A percentile compares a stretch with the other conserved stretches of the same genome.
Evolutionary conservation across 306 rosid species (phyloP).

Genomic region (Pueraria montana): DNA sequence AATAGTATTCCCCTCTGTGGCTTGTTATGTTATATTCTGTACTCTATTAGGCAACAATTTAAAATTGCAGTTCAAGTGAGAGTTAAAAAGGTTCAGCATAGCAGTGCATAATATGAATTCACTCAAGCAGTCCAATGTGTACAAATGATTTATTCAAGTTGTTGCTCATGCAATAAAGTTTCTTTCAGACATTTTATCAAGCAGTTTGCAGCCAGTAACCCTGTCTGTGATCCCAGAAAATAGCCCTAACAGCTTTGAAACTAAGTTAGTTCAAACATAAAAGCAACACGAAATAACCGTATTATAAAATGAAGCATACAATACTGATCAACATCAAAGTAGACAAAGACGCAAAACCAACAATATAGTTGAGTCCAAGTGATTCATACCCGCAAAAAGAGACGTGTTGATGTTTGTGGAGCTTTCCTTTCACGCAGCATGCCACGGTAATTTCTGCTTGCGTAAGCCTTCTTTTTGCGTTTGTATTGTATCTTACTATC

Average conservation of each 20-base stretch:
- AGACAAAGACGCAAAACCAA: slow-evolving; percentile 4
- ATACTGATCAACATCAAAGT: not conserved
- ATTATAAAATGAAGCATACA: not conserved
- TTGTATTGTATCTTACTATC: too few species aligned
- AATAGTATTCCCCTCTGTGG: not conserved
- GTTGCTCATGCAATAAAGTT: not conserved
- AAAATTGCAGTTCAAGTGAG: not conserved
- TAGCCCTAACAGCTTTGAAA: not conserved
- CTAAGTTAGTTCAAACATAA: not conserved
- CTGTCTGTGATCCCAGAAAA: not conserved
- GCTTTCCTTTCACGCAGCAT: slow-evolving; percentile 33
- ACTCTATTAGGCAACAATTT: not conserved
- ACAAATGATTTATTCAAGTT: not conserved
- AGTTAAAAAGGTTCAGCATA: not conserved
- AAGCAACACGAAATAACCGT: not conserved
- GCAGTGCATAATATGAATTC: not conserved
- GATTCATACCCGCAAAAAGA: not conserved
- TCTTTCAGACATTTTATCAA: slow-evolving; percentile 39
- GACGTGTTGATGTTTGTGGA: not conserved
- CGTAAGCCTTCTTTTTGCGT: not conserved
- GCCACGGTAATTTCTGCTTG: not conserved
- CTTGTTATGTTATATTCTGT: not conserved
- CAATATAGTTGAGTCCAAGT: not conserved
- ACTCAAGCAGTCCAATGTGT: slow-evolving; percentile 2
- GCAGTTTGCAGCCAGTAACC: slow-evolving; percentile 4